A percentile compares a stretch with the other conserved stretches of the same genome.
Conservation (phyloP, 2,329 filamentous ascomycete species). For the Botrytis byssoidea region DNA sequence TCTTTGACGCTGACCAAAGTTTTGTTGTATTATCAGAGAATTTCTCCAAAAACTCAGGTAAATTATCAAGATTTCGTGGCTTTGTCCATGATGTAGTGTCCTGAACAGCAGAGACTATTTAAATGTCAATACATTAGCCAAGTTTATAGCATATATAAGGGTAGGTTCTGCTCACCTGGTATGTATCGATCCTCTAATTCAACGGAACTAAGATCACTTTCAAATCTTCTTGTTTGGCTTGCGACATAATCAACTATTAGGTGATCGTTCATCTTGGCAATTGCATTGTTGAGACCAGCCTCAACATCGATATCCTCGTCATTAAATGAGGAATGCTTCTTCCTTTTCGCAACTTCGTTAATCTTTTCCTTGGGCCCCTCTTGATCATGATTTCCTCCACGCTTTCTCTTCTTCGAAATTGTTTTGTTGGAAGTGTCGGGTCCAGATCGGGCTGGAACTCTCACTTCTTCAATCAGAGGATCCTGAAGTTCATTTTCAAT, state of each 20-base stretch:
- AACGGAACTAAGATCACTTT: conserved; percentile 74
- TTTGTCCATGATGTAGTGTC: conserved; percentile 77
- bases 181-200: conserved; percentile 83
- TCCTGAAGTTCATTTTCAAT: conserved; percentile 33
- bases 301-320: conserved; percentile 63
- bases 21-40: conserved; percentile 57
- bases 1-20: conserved; percentile 62
- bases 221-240: conserved; percentile 74
- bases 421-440: conserved; percentile 18
- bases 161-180: conserved; percentile 55
- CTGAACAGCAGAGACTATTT: conserved; percentile 66
- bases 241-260: conserved; percentile 84
- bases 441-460: conserved; percentile 29
- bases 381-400: conserved; percentile 27
- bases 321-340: conserved; percentile 50
- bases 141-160: not conserved
- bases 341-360: conserved; percentile 48
- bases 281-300: conserved; percentile 74
- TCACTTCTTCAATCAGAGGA: conserved; percentile 35
- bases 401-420: conserved; percentile 37
- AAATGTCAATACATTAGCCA: conserved; percentile 13
- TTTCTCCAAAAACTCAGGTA: conserved; percentile 75
- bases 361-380: conserved; percentile 10
- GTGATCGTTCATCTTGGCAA: conserved; percentile 78
- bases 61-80: conserved; percentile 64